These are phyloP conservation scores for Primulina eburnea DNA, from an alignment of 257 asterid species.

Conservation along the genomic window DNA sequence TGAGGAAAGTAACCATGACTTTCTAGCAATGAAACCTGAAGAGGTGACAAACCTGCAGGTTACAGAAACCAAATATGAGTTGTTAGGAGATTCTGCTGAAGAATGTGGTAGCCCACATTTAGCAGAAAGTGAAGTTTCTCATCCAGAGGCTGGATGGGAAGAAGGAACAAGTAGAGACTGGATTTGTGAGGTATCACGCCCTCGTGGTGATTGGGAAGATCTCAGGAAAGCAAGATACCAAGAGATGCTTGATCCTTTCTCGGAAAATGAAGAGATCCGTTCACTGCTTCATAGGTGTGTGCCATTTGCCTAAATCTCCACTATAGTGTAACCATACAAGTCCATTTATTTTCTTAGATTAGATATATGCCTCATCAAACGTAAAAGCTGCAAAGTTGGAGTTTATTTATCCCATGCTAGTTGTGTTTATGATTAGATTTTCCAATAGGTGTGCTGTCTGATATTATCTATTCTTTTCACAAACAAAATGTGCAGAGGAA, in stretches of 20 bases:
- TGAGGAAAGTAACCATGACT: slow-evolving; percentile 21
- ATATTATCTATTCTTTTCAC: neutral
- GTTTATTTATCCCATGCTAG: neutral
- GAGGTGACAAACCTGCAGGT: slow-evolving; percentile 25
- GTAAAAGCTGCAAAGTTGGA: neutral
- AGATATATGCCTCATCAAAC: neutral
- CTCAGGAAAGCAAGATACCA: slow-evolving; percentile 84
- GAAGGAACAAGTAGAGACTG: slow-evolving; percentile 54
- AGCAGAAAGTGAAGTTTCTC: slow-evolving; percentile 44
- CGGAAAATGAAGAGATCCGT: slow-evolving; percentile 65
- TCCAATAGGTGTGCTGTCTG: neutral
- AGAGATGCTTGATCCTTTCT: slow-evolving; percentile 88
- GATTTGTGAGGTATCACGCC: slow-evolving; percentile 79
- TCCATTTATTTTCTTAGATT: neutral
- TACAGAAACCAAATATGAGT: slow-evolving; percentile 27
- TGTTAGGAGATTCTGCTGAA: slow-evolving; percentile 27
- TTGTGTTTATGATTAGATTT: neutral
- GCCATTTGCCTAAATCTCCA: neutral
- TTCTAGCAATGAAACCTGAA: slow-evolving; percentile 20
- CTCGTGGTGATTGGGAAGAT: slow-evolving; percentile 85
- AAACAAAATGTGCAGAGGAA: slow-evolving; percentile 50
- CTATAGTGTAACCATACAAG: neutral
- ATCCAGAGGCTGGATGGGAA: slow-evolving; percentile 51
- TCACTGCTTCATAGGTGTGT: slow-evolving; percentile 71
- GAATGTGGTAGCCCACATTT: slow-evolving; percentile 26